phyloP scores from a whole-genome alignment of 768 basidiomycete genomes.

The Boletus barrowsii region DNA sequence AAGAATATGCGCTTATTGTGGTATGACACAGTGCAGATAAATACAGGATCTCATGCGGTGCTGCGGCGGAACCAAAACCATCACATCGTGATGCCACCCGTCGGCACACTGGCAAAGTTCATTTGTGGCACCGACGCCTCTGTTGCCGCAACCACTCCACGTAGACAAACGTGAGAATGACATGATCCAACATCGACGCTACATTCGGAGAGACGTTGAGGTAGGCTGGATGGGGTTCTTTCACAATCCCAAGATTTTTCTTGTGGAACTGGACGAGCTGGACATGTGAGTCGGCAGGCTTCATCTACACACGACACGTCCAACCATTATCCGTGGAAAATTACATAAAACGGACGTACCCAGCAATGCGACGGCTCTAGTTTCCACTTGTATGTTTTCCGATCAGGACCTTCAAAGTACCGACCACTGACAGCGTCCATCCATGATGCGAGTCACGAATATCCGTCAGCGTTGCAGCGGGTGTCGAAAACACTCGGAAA shows the following conservation, averaged over 20 bases:
- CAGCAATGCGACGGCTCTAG: slow-evolving; percentile 22
- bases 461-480: too few relatives aligned
- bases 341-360: slow-evolving; percentile 13
- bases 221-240: slow-evolving; percentile 21
- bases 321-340: neutral
- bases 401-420: slow-evolving; percentile 34
- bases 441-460: too few relatives aligned
- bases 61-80: neutral
- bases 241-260: slow-evolving; percentile 22
- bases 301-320: slow-evolving; percentile 11
- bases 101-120: too few relatives aligned
- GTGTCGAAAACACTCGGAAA: neutral
- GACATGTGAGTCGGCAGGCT: slow-evolving; percentile 7
- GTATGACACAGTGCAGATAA: too few relatives aligned
- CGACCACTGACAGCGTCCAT: slow-evolving; percentile 21
- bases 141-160: slow-evolving; percentile 18
- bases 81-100: neutral
- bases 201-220: slow-evolving; percentile 17
- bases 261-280: slow-evolving; percentile 24
- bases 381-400: slow-evolving; percentile 33
- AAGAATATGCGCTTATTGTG: too few relatives aligned
- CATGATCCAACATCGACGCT: slow-evolving; percentile 22
- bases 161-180: slow-evolving; percentile 28
- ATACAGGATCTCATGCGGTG: too few relatives aligned
- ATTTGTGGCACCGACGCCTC: neutral